Evolutionary conservation across 495 filamentous ascomycete genomes (phyloP), one percentile per base, ranked within the genome.

Genomic region (Aspergillus biplanus): DNA sequence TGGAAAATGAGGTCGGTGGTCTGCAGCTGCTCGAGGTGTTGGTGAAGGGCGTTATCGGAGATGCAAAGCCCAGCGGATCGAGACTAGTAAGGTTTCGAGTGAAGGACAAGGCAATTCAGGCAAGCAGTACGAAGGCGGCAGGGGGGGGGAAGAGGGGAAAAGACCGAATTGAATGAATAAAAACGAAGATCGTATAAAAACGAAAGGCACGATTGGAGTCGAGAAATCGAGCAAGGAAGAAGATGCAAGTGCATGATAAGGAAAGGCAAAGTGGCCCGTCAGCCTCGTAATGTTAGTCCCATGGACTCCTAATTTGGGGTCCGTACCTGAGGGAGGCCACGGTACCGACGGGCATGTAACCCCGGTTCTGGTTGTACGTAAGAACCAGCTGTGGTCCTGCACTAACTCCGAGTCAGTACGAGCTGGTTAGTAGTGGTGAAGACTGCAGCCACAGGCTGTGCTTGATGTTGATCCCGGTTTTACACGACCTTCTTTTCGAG

Each of bases 211-310:
- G 37, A 65, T 7, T 27, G n/a, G 39, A 44, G 39, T 44, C 39
- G 27, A 7, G 7, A 32, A 39, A 16, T 11, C 33, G 48, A 65
- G 39, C 21, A 56, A 55, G 54, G 44, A 49, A 35, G 52, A 56
- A 34, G 27, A 56, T 27, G 6, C 5, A 31, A 18, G 53, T 33
- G 35, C 33, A 35, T 35, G 52, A 56, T 62, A 52, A 56, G 59
- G 61, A 67, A 39, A 58, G 57, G 42, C 65, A 63, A 61, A 62
- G 64, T 66, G 64, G 21, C 21, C 21, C 21, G 21, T 46, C 64
- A 59, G 54, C 31, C 37, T 50, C 48, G 37, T 8, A 15, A 42
- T 39, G 35, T 6, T 6, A n/a, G 21, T 27, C 21, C 13, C 39
- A 44, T 11, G 39, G n/a, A 6, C 39, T 15, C 4, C 11, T 39